Percentiles rank a stretch among this genome's conserved stretches.
phyloP scores from a whole-genome alignment of 768 basidiomycete species.

The Pisolithus marmoratus region DNA sequence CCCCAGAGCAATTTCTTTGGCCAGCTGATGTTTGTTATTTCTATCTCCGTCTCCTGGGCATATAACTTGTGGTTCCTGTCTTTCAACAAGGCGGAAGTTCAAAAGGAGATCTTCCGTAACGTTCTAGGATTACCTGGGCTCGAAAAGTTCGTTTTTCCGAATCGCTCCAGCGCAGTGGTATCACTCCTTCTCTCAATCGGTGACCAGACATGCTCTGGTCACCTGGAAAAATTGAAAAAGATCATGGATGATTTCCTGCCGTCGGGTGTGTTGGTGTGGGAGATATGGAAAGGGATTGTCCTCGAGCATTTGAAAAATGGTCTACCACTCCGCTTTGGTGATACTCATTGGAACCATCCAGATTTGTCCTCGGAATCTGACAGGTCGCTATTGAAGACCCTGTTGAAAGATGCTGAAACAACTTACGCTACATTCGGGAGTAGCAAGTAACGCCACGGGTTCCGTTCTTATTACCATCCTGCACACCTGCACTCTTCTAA shows the following conservation, averaged over 20 bases:
- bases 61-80: conserved; percentile 25
- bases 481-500: too few relatives aligned
- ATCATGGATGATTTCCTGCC: too few relatives aligned
- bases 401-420: background rate
- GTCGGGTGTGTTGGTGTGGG: too few relatives aligned
- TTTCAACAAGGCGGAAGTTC: conserved; percentile 24
- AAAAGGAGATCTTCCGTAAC: conserved; percentile 2
- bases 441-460: too few relatives aligned
- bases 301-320: background rate
- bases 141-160: conserved; percentile 7
- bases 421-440: too few relatives aligned
- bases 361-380: background rate
- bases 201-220: too few relatives aligned
- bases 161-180: conserved; percentile 6
- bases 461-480: too few relatives aligned
- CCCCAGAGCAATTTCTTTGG: too few relatives aligned
- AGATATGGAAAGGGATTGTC: too few relatives aligned
- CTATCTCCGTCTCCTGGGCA: conserved; percentile 18
- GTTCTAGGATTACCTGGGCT: background rate
- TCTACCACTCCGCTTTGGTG: background rate
- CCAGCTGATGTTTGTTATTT: too few relatives aligned
- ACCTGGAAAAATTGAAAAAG: background rate
- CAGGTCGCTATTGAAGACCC: background rate
- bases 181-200: conserved; percentile 8
- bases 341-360: too few relatives aligned